Evolutionary conservation across 1,139 yeast genomes (phyloP).

Genomic region (Lodderomyces pseudojiufengensis): DNA sequence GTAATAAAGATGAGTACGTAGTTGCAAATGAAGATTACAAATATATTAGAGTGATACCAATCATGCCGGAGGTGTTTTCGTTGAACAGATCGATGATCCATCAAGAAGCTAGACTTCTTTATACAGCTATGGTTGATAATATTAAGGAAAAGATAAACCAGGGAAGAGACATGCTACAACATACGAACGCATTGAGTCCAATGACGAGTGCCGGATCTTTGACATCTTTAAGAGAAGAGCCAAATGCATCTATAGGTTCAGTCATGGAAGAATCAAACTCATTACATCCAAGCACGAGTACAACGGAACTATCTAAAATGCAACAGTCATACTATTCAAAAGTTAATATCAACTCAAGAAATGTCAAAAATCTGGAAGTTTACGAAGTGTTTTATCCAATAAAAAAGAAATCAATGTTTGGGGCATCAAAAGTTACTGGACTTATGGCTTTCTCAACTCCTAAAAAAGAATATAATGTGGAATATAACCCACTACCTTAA

Average conservation of each 20-base stretch:
- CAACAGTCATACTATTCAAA: constrained; percentile 29
- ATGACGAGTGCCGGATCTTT: constrained; percentile 7
- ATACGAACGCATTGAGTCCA: constrained; percentile 8
- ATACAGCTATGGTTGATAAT: constrained; percentile 23
- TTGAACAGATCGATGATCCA: constrained; percentile 30
- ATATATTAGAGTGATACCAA: constrained; percentile 25
- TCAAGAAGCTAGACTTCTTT: constrained; percentile 31
- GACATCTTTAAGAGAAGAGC: neutral
- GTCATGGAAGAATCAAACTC: neutral
- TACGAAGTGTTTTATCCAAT: constrained; percentile 34
- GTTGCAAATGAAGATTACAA: constrained; percentile 33
- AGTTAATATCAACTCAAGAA: constrained; percentile 7
- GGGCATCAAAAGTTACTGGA: constrained; percentile 31
- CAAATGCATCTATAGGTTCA: constrained; percentile 3
- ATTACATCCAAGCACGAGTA: constrained; percentile 19
- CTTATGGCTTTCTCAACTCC: constrained; percentile 33
- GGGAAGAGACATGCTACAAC: constrained; percentile 19
- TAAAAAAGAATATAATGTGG: constrained; percentile 22
- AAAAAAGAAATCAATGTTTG: constrained; percentile 31
- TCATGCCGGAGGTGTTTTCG: constrained; percentile 24
- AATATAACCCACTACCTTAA: constrained; percentile 18
- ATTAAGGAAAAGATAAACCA: constrained; percentile 25
- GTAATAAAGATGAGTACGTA: constrained; percentile 33
- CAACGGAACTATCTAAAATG: constrained; percentile 27
- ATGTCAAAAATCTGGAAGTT: constrained; percentile 8